phyloP scores from a whole-genome alignment of 371 early-diverging fungal genomes.

The Mortierella sp. region DNA sequence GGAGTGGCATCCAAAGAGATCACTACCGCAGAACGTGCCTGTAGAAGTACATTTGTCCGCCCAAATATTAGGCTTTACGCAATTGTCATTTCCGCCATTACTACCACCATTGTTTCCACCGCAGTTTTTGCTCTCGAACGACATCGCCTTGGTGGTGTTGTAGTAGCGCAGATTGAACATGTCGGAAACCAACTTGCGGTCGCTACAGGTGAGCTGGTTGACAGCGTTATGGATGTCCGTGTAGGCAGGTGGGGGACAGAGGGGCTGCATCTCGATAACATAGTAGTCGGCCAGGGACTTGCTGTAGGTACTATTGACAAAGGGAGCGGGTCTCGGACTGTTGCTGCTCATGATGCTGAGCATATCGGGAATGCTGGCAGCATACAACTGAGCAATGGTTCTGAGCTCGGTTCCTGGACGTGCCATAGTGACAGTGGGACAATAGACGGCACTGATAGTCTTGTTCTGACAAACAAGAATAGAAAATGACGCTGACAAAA shows the following conservation, averaged over 20 bases:
- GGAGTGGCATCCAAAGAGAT: conserved; percentile 31
- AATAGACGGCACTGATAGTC: conserved; percentile 32
- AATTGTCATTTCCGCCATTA: background rate
- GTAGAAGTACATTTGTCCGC: conserved; percentile 26
- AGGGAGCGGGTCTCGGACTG: background rate
- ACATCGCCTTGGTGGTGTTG: background rate
- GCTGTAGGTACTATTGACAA: conserved; percentile 1
- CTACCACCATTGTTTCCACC: conserved; percentile 16
- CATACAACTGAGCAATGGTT: background rate
- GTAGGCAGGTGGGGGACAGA: conserved; percentile 21
- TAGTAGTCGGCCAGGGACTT: conserved; percentile 16
- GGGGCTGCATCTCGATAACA: conserved; percentile 22
- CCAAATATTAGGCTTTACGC: background rate
- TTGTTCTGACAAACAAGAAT: conserved; percentile 30
- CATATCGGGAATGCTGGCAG: conserved; percentile 2
- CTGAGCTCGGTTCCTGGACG: conserved; percentile 13
- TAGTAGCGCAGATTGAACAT: conserved; percentile 11
- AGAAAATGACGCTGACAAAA: conserved; percentile 20
- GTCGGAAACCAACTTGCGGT: conserved; percentile 4
- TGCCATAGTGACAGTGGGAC: conserved; percentile 20
- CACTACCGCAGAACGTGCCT: conserved; percentile 18
- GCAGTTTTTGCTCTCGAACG: conserved; percentile 6
- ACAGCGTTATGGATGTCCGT: conserved; percentile 17
- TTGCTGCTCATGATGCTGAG: background rate
- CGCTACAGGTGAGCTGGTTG: conserved; percentile 13